Base-by-base conservation (phyloP, 305 asterid genomes). In the Fraxinus velutina region DNA sequence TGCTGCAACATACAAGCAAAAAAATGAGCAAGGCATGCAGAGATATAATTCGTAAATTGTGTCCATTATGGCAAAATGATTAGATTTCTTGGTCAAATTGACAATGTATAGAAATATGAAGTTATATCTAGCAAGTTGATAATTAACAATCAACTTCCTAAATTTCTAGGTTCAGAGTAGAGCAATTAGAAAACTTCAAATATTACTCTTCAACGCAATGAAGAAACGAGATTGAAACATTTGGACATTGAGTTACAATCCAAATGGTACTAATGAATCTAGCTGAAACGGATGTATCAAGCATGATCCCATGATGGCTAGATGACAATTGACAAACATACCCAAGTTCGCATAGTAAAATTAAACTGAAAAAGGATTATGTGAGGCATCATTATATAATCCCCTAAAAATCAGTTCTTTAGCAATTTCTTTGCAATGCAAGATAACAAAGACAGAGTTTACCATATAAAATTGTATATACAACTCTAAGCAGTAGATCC, bases 1-100 rank as follows among this genome's bases (percentile, higher is more conserved):
- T 93, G 87, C 97, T 95, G 91, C 83, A 85, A 84, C 78, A 79
- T n/a, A 44, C n/a, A 77, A 10, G 70, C 37, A 83, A 71, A 66
- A 55, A 36, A 42, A 39, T 79, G 72, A 29, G 36, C 10, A 36
- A 12, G 13, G 42, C 10, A 44, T 77, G 19, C 6, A 0, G 73
- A 64, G 17, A 29, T 32, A 27, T n/a, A 30, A 68, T 68, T 27
- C n/a, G 9, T 2, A 62, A 64, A 66, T 12, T 47, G 13, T 62
- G 74, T 73, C 79, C 47, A 81, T 5, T 32, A 80, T 44, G 75
- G 55, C 50, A 76, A 37, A 72, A 24, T 32, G 22, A 39, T 77
- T 50, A 29, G 13, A 24, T 30, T 47, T 19, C 79, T n/a, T 13
- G 24, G 10, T 13, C 30, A 76, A 6, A 47, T 24, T 8, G 68